Base-by-base conservation (phyloP, 192 early-diverging fungal species). In the Linnemannia exigua region DNA sequence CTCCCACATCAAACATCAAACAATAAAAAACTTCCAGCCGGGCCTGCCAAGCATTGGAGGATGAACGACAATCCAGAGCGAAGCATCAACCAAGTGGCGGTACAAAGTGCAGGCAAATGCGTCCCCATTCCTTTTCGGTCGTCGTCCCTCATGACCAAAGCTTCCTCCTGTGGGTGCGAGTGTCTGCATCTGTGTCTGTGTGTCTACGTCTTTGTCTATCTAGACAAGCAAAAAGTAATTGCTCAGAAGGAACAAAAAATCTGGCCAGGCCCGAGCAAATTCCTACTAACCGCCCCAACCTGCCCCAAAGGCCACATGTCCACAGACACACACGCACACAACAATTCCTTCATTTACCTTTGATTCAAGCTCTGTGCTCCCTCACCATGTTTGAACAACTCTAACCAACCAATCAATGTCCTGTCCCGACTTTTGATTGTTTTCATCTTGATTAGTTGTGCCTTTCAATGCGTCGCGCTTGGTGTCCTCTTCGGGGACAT, bases 221-320 rank as follows among this genome's bases (percentile, higher is more conserved):
- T 44, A 44, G 41, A 44, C 41, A 44, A 44, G 9, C 41, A 44
- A 44, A n/a, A 44, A 9, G 41, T 9, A 44, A 35, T 38, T 69
- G 67, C 35, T 38, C 33, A 69, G 22, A 69, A 37, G 19, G 33
- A 68, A 20, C 2, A 37, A 22, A n/a, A 69, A 38, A 22, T 22
- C 19, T 68, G 37, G 67, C 38, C 67, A 38, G 67, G 67, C 41
- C 41, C 41, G 41, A 44, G 67, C 67, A 69, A 36, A 41, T n/a
- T 36, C 33, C 16, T 9, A 44, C 41, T 9, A 44, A 44, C 41
- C 41, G 41, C 33, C n/a, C 19, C 28, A 63, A 31, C 58, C 58
- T 31, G 11, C 14, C 54, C 7, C 28, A 63, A 44, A 63, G 28
- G 3, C 58, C 58, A 63, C 58, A 63, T 63, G 58, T 25, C 58